These are phyloP conservation scores for Batrachochytrium dendrobatidis DNA, from an alignment of 371 early-diverging fungal genomes.

Conservation along the genomic window DNA sequence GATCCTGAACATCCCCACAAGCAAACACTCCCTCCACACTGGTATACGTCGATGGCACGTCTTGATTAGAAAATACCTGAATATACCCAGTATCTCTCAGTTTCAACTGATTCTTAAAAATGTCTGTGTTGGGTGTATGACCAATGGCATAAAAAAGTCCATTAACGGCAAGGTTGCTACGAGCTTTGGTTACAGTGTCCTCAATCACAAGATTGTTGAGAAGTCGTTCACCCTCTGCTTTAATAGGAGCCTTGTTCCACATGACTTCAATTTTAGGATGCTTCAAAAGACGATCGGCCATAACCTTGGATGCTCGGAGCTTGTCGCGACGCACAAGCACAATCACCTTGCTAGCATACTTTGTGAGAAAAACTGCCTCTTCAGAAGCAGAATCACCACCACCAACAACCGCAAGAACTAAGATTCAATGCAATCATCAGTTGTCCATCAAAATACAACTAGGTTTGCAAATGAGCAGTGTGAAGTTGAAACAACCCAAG, in stretches of 20 bases:
- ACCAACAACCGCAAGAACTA: constrained; percentile 72
- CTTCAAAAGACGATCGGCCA: constrained; percentile 77
- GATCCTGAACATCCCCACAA: constrained; percentile 98
- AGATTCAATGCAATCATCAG: neutral
- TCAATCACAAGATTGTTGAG: constrained; percentile 64
- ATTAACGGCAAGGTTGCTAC: constrained; percentile 48
- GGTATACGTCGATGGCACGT: constrained; percentile 55
- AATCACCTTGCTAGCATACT: constrained; percentile 86
- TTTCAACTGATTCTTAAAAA: constrained; percentile 62
- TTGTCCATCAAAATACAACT: neutral
- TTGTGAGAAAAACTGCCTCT: constrained; percentile 94
- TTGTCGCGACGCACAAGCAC: constrained; percentile 93
- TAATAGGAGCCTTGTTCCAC: constrained; percentile 81
- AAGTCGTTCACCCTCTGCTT: constrained; percentile 80
- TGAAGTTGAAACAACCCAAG: neutral
- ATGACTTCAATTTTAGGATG: constrained; percentile 89
- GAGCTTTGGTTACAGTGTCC: constrained; percentile 61
- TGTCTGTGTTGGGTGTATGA: constrained; percentile 84
- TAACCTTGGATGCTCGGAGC: constrained; percentile 94
- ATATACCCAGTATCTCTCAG: constrained; percentile 88
- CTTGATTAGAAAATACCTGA: constrained; percentile 62
- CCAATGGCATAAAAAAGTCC: constrained; percentile 99
- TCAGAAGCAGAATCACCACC: constrained; percentile 99
- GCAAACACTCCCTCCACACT: constrained; percentile 92
- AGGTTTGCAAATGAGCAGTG: neutral